Evolutionary conservation across 2,329 filamentous ascomycete species (phyloP), one percentile per base, ranked within the genome.

Genomic region (Coniella lustricola): DNA sequence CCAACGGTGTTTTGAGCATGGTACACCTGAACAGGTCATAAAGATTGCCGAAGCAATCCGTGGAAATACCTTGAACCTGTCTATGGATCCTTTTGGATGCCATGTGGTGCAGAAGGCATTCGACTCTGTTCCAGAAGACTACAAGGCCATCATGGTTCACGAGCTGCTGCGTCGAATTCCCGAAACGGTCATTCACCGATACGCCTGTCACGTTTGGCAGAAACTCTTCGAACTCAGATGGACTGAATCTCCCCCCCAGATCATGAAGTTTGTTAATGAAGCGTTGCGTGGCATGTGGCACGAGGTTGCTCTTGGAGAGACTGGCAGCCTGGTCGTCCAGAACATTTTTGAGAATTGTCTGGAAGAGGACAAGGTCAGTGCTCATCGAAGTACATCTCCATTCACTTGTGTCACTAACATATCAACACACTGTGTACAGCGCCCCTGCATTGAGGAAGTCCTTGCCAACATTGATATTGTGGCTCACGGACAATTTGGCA

Each of bases 311-410:
- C 74, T 97, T 45, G 93, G 93, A 32, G 93, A 98, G 73, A 98
- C 94, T 10, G 93, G 93, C 52, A 98, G 93, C 65, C 76, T 98
- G 59, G 93, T 98, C 39, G 94, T 98, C 42, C 93, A 98, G 68
- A 98, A 98, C 66, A 98, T 98, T 62, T 98, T 98, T 65, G 93
- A 98, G 72, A 98, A 98, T 62, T 98, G 93, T 61, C 79, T 97
- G 25, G 94, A 98, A 62, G 91, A 97, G 61, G 93, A 98, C 71
- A 98, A 98, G 82, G 90, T 91, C 72, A 55, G 72, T 62, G 35
- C 36, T 39, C 14, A 31, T 10, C 3, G 10, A 29, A 29, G 25
- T 10, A 29, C 25, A 3, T 9, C n/a, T 18, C 13, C 33, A 38
- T 7, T 13, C 36, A 22, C 3, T 14, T 31, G 18, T 37, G 7